Evolutionary conservation across 495 filamentous ascomycete species (phyloP).

Genomic region (Cairneyella variabilis): DNA sequence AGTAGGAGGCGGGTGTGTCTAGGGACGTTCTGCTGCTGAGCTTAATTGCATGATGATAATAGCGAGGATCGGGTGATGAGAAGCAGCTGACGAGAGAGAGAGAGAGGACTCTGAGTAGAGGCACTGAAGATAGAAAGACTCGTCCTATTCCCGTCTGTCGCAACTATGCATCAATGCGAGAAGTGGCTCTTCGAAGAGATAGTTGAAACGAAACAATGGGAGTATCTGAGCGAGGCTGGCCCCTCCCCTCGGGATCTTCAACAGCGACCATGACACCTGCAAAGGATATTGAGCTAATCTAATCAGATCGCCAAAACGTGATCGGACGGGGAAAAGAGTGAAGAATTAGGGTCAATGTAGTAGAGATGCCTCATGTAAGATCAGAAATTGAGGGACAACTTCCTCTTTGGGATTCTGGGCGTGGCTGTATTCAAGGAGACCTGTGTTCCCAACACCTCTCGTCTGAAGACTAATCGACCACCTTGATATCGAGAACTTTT

Average conservation of each 20-base stretch:
- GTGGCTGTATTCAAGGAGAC: background rate
- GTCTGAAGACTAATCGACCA: no score
- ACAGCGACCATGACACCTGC: no score
- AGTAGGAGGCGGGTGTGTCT: no score
- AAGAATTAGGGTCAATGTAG: background rate
- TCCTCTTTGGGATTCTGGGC: background rate
- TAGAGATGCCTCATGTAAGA: background rate
- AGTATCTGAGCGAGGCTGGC: background rate
- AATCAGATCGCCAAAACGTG: background rate
- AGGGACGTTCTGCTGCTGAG: no score
- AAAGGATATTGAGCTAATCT: no score
- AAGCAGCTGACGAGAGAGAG: background rate
- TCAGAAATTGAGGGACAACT: background rate
- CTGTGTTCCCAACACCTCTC: no score
- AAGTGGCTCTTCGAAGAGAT: no score
- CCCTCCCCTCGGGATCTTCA: background rate
- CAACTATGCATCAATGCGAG: no score
- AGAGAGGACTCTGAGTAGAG: background rate
- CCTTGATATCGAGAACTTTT: no score
- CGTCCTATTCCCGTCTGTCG: background rate
- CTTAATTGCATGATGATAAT: slow-evolving; percentile 1
- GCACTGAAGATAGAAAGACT: background rate
- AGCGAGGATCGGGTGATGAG: background rate
- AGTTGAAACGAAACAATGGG: background rate
- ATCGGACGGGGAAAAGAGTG: background rate